A percentile compares a stretch with the other conserved stretches of the same genome.
Evolutionary conservation across 1,139 yeast species (phyloP).

Genomic region (Barnettozyma hawaiiensis): DNA sequence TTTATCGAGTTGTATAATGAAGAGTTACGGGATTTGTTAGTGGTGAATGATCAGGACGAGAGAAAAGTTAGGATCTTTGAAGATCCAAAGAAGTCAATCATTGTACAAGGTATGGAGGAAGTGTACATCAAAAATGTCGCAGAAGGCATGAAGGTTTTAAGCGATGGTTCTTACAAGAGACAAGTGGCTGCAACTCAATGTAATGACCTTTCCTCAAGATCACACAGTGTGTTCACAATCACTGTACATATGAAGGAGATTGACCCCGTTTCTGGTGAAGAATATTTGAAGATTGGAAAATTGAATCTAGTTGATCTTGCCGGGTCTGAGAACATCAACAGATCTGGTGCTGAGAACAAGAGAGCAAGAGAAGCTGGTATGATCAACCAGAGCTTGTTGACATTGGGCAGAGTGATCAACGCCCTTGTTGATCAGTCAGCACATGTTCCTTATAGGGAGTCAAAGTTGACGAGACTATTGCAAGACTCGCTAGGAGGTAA

Average conservation of each 20-base stretch:
- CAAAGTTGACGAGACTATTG: slow-evolving; percentile 51
- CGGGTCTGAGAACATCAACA: slow-evolving; percentile 75
- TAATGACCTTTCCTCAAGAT: slow-evolving; percentile 68
- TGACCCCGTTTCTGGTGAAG: slow-evolving; percentile 35
- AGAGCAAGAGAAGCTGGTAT: slow-evolving; percentile 87
- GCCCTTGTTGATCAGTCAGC: slow-evolving; percentile 54
- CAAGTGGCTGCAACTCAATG: slow-evolving; percentile 65
- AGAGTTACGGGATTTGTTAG: slow-evolving; percentile 54
- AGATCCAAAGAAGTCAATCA: slow-evolving; percentile 32
- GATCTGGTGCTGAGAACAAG: slow-evolving; percentile 74
- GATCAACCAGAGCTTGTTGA: slow-evolving; percentile 75
- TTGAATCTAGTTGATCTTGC: slow-evolving; percentile 84
- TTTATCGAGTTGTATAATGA: slow-evolving; percentile 74
- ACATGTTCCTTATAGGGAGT: slow-evolving; percentile 79
- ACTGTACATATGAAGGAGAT: slow-evolving; percentile 42
- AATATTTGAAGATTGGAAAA: slow-evolving; percentile 48
- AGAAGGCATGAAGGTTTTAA: slow-evolving; percentile 40
- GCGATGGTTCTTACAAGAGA: slow-evolving; percentile 47
- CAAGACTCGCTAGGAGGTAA: slow-evolving; percentile 67
- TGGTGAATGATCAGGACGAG: slow-evolving; percentile 24
- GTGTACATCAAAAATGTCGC: slow-evolving; percentile 34
- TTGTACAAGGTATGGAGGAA: slow-evolving; percentile 47
- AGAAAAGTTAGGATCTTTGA: slow-evolving; percentile 40
- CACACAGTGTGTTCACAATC: slow-evolving; percentile 70
- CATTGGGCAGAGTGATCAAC: slow-evolving; percentile 82